Evolutionary conservation across 2,329 filamentous ascomycete genomes (phyloP), one percentile per base, ranked within the genome.

Genomic region (Sporothrix pseudoabietina): DNA sequence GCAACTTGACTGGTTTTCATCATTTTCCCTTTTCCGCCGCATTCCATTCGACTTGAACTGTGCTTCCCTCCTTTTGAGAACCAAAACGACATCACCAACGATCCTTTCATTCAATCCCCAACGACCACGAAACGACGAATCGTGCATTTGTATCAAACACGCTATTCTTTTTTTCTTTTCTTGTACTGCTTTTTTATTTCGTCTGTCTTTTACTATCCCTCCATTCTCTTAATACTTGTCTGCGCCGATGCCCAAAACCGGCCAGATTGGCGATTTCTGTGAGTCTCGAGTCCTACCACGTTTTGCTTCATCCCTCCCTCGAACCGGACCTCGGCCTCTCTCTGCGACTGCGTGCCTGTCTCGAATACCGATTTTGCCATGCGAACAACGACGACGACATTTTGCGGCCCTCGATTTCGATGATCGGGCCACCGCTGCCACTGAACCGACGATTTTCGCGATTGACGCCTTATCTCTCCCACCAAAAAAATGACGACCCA

Each of bases 181-280:
- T 71, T 54, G 19, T 55, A 47, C 39, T 47, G 61, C 26, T 26
- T 68, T 65, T 68, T 41, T 41, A 52, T 70, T 71, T 26, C 30
- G n/a, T 44, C 39, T 49, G n/a, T 65, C 65, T 59, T 65, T 52
- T 41, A 44, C 49, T 66, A 63, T 22, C 70, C 49, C 52, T 19
- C 35, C 55, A 9, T 63, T 59, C 55, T 19, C 69, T 35, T 52
- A 30, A 63, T 71, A n/a, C 22, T 59, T 57, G 22, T 26, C 57
- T 68, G 66, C 55, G 71, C 32, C 49, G 35, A 16, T 32, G 55
- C 41, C 30, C 71, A 12, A 57, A 47, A 26, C 54, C 71, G 57
- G n/a, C 44, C 66, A n/a, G 68, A 66, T 68, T 66, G 72, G 68
- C 68, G 55, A 57, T 73, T 73, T 57, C 59, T 66, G 72, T 73